These are phyloP conservation scores for Penicillium aurantiogriseum DNA, from an alignment of 2,329 filamentous ascomycete genomes.

Conservation along the genomic window DNA sequence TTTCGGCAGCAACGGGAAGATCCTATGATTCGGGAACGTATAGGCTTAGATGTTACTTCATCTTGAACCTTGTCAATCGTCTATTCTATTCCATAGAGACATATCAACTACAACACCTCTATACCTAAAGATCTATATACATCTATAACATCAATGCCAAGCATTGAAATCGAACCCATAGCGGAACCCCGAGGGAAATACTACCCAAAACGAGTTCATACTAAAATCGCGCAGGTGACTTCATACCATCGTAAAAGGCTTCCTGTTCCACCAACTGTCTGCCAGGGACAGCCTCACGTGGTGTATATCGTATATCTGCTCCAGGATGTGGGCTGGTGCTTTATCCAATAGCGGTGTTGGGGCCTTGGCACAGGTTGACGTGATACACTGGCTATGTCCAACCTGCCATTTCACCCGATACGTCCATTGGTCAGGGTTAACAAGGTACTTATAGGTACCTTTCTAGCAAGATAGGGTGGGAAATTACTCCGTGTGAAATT, in stretches of 20 bases:
- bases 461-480: not conserved
- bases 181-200: not conserved
- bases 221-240: conserved; percentile 11
- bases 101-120: not conserved
- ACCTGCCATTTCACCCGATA: conserved; percentile 3
- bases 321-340: not conserved
- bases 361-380: not conserved
- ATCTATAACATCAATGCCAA: conserved; percentile 1
- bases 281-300: conserved; percentile 11
- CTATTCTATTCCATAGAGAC: not conserved
- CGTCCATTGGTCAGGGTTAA: not conserved
- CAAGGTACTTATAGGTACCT: not conserved
- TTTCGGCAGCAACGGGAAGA: conserved; percentile 28
- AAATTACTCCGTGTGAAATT: not conserved
- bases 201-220: not conserved
- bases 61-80: not conserved
- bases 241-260: not conserved
- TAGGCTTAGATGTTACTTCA: not conserved
- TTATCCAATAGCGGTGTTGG: not conserved
- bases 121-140: not conserved
- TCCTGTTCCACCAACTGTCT: conserved; percentile 1
- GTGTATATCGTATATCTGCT: not conserved
- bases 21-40: conserved; percentile 15
- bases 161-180: not conserved
- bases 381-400: not conserved